Percentiles rank a stretch among this genome's conserved stretches.
phyloP scores from a whole-genome alignment of 2,329 filamentous ascomycete species.

The Aspergillus fumigatiaffinis region DNA sequence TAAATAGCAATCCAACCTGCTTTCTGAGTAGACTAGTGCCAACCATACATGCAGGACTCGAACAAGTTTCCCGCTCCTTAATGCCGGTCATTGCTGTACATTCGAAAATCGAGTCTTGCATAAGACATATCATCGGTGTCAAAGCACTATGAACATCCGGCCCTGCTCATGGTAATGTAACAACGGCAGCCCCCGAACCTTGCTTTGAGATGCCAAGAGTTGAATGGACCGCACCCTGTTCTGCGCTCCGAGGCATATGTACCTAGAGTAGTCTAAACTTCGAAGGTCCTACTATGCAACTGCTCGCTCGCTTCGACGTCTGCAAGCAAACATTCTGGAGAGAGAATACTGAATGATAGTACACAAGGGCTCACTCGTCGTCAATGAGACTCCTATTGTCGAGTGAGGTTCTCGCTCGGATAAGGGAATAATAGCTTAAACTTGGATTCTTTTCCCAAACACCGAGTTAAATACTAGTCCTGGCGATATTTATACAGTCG shows the following conservation, averaged over 20 bases:
- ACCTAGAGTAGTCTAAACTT: too few species aligned
- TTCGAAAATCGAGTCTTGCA: too few species aligned
- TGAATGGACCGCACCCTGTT: too few species aligned
- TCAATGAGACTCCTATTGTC: background rate
- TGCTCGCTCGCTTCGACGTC: too few species aligned
- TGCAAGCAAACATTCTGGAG: too few species aligned
- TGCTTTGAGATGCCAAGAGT: too few species aligned
- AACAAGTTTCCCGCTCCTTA: background rate
- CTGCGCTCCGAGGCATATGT: too few species aligned
- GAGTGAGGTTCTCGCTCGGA: too few species aligned
- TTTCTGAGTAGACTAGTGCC: background rate
- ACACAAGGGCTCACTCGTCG: background rate
- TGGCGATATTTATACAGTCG: conserved; percentile 38
- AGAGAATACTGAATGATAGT: too few species aligned
- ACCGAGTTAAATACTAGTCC: background rate
- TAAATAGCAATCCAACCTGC: background rate
- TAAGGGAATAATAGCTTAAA: background rate
- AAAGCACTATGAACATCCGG: background rate
- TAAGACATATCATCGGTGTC: background rate
- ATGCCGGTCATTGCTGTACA: background rate
- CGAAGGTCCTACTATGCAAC: too few species aligned
- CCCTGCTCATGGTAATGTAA: too few species aligned
- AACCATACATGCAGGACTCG: background rate
- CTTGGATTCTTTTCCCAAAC: conserved; percentile 3
- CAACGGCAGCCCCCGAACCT: too few species aligned